Evolutionary conservation across 768 basidiomycete genomes (phyloP).

Genomic region (Phallus indusiatus): DNA sequence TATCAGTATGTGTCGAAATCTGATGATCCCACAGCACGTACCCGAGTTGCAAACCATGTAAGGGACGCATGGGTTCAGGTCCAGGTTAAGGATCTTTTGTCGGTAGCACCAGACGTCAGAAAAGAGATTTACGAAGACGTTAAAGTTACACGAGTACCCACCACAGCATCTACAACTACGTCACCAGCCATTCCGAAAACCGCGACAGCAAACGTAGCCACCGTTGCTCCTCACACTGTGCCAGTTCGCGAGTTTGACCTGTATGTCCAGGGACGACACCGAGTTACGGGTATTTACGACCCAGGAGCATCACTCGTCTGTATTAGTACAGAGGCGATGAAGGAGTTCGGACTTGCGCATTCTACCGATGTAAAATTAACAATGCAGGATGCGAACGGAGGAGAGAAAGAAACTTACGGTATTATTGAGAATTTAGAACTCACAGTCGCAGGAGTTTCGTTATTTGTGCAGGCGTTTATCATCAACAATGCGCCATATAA

Average conservation of each 20-base stretch:
- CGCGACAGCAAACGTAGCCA: neutral
- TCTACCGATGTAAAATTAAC: neutral
- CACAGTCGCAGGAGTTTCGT: neutral
- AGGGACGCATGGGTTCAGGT: neutral
- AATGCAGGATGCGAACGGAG: slow-evolving; percentile 4
- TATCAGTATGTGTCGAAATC: slow-evolving; percentile 1
- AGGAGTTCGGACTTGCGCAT: neutral
- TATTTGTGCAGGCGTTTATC: slow-evolving; percentile 10
- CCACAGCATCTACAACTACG: neutral
- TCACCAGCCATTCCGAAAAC: neutral
- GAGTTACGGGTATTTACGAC: neutral
- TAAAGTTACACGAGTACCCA: neutral
- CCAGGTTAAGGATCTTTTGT: neutral
- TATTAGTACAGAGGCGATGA: neutral
- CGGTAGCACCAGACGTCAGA: neutral
- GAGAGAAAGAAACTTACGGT: neutral
- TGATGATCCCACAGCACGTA: neutral
- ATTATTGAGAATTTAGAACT: slow-evolving; percentile 9
- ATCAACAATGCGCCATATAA: slow-evolving; percentile 10
- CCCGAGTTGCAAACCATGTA: neutral
- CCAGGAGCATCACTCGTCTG: slow-evolving; percentile 1
- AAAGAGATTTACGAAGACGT: neutral
- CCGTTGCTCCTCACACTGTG: neutral
- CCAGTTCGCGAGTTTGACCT: slow-evolving; percentile 1
- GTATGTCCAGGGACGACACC: neutral